phyloP scores from a whole-genome alignment of 169 alveolate genomes.

The Toxoplasma gondii region DNA sequence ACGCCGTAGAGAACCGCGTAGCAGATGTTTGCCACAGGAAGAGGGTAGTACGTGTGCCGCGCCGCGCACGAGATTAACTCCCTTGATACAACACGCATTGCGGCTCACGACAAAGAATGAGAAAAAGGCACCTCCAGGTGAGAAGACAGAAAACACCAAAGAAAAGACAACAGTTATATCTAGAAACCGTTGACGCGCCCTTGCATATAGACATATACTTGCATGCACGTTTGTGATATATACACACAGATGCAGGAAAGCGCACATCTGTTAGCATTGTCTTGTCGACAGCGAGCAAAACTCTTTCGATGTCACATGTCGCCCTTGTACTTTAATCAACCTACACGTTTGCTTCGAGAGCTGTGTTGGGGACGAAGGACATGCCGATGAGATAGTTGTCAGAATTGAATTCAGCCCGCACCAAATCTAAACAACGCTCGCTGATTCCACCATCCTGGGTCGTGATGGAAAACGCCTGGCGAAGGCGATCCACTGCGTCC shows the following conservation, averaged over 20 bases:
- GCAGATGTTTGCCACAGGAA: constrained; percentile 60
- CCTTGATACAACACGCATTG: background rate
- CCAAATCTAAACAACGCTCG: background rate
- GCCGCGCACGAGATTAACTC: constrained; percentile 43
- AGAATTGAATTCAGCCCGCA: background rate
- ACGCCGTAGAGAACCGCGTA: constrained; percentile 61
- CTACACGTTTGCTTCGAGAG: background rate
- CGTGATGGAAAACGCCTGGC: background rate
- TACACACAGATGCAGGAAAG: no score
- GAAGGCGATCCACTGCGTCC: background rate
- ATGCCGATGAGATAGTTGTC: constrained; percentile 21
- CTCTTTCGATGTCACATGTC: no score
- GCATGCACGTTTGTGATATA: no score
- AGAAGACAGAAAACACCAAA: no score
- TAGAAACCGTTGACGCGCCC: no score
- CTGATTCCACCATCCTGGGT: background rate
- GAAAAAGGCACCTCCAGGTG: no score
- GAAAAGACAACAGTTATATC: no score
- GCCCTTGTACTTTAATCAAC: no score
- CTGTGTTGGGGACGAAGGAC: constrained; percentile 22
- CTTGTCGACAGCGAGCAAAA: no score
- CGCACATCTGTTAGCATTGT: no score
- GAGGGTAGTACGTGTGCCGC: constrained; percentile 43
- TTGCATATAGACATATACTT: no score
- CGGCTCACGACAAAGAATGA: background rate